Evolutionary conservation across 164 flowering plant species (phyloP).

Genomic region (Hamamelis virginiana): DNA sequence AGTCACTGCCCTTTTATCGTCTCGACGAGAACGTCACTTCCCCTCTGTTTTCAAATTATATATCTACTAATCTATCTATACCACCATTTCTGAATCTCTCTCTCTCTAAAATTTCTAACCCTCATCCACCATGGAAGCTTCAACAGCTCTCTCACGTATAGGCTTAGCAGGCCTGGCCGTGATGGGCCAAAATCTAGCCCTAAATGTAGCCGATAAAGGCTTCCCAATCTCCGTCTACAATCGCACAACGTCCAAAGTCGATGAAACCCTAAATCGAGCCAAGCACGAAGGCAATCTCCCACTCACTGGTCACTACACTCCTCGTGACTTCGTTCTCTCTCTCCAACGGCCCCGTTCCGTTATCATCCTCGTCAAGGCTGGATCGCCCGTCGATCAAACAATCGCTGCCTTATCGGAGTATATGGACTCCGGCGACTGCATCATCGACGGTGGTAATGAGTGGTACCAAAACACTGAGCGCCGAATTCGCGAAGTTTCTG

Average conservation of each 20-base stretch:
- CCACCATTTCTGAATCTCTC: background rate
- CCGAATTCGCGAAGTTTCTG: slow-evolving; percentile 24
- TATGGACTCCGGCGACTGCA: slow-evolving; percentile 44
- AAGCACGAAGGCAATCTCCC: slow-evolving; percentile 41
- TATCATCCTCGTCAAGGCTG: slow-evolving; percentile 55
- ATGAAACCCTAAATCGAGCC: slow-evolving; percentile 44
- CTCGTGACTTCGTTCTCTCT: slow-evolving; percentile 54
- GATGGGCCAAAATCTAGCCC: slow-evolving; percentile 59
- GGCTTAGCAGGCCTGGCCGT: slow-evolving; percentile 57
- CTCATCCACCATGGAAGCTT: slow-evolving; percentile 32
- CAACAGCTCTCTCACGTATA: slow-evolving; percentile 34
- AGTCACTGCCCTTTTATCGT: slow-evolving; percentile 18
- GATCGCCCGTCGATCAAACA: slow-evolving; percentile 49
- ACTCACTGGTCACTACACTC: slow-evolving; percentile 36
- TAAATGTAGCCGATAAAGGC: slow-evolving; percentile 56
- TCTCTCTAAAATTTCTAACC: background rate
- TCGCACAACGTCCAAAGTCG: slow-evolving; percentile 54
- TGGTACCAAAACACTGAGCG: slow-evolving; percentile 58
- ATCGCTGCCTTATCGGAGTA: slow-evolving; percentile 36
- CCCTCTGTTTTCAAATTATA: background rate
- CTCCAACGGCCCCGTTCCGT: slow-evolving; percentile 45
- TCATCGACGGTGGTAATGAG: slow-evolving; percentile 58
- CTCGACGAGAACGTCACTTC: slow-evolving; percentile 37
- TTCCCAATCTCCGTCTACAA: slow-evolving; percentile 63
- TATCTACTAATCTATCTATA: background rate